Evolutionary conservation across 176 grass and related monocot genomes (phyloP).

Genomic region (Aegilops sharonensis): DNA sequence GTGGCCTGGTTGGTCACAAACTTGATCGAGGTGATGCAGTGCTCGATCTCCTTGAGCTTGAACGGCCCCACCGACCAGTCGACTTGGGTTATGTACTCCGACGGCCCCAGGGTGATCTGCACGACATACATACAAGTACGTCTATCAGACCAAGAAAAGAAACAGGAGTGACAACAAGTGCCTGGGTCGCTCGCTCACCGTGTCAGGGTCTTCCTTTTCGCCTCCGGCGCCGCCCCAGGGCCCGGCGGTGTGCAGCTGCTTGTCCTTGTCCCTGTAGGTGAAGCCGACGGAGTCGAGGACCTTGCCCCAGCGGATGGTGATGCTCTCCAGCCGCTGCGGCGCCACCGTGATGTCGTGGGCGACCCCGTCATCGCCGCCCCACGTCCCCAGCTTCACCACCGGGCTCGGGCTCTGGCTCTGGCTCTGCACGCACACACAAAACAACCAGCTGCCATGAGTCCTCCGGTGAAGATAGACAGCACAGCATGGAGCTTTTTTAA

Average conservation of each 20-base stretch:
- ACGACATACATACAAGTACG: background rate
- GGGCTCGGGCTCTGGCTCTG: background rate
- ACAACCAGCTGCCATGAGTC: no score
- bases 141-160: no score
- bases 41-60: background rate
- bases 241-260: background rate
- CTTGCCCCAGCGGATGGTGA: constrained; percentile 26
- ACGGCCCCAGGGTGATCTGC: background rate
- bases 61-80: constrained; percentile 15
- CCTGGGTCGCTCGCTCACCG: background rate
- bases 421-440: background rate
- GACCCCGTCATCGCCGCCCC: constrained; percentile 21
- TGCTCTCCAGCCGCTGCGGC: constrained; percentile 28
- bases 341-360: constrained; percentile 29
- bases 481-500: no score
- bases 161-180: no score
- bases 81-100: constrained; percentile 7
- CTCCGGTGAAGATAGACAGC: no score
- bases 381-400: constrained; percentile 34
- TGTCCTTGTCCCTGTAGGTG: background rate
- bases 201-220: background rate
- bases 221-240: background rate
- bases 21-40: no score
- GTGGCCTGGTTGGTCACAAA: background rate
- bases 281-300: constrained; percentile 21